Evolutionary conservation across 2,329 filamentous ascomycete species (phyloP), one percentile per base, ranked within the genome.

Genomic region (Pochonia chlamydosporia): DNA sequence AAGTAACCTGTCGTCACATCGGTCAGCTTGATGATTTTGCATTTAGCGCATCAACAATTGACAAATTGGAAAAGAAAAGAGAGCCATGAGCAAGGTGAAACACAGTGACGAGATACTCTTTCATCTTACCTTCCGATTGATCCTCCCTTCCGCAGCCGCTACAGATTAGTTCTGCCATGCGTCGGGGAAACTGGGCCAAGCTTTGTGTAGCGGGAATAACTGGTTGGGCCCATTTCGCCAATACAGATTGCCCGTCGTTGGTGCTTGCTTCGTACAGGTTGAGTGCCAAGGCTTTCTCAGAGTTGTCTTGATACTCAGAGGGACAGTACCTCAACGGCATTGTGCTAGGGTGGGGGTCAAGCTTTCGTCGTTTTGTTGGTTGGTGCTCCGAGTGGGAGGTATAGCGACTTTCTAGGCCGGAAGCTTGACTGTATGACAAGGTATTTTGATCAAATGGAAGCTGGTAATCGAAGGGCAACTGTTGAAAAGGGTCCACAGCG

Each of bases 121-220:
- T 43, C 64, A 43, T n/a, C n/a, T n/a, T 59, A 70, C 67, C 61
- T 42, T 62, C 59, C n/a, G 55, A 42, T 10, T 59, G 56, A 46
- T 55, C 55, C 21, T 54, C 50, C 44, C 56, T 52, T n/a, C 58
- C 56, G 49, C 67, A 69, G 43, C 58, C 62, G 20, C 61, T 58
- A 45, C 63, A 68, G 14, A 65, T 46, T 14, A 62, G 46, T 23
- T 60, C 57, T 18, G 56, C 57, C 48, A 70, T 53, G 25, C 62
- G 56, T 42, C 52, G 57, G 14, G 55, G 51, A 26, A 65, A 46
- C 16, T 62, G 58, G 11, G 56, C 49, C 28, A 58, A 52, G 25
- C 57, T 53, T 21, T 53, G 48, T 21, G 59, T 54, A n/a, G 56
- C 45, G 35, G 49, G 47, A n/a, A 56, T 54, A 24, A 49, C 51